A percentile compares a stretch with the other conserved stretches of the same genome.
Conservation (phyloP, 345 rosid species). For the Rhodamnia argentea region DNA sequence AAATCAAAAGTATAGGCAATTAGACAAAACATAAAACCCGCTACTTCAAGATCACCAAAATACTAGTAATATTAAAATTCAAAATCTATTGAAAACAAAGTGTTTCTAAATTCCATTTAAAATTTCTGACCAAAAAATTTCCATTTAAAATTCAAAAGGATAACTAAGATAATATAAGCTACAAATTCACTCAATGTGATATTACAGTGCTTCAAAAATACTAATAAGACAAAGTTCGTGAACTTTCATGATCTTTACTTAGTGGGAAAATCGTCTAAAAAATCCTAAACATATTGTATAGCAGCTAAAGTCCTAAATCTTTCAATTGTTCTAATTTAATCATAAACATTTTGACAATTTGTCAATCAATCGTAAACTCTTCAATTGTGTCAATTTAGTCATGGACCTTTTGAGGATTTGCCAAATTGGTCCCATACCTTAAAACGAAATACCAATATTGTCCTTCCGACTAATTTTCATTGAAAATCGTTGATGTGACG, state of each 20-base stretch:
- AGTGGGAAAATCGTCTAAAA: no score
- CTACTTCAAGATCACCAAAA: neutral
- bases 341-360: no score
- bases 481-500: no score
- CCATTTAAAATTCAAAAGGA: neutral
- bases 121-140: neutral
- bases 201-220: neutral
- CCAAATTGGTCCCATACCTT: no score
- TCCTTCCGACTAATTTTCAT: no score
- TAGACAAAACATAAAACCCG: neutral
- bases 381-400: no score
- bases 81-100: neutral
- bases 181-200: neutral
- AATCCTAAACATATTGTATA: no score
- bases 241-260: neutral
- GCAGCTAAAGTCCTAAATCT: no score
- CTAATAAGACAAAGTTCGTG: neutral
- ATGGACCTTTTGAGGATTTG: no score
- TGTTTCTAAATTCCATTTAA: neutral
- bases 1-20: neutral
- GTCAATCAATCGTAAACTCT: no score
- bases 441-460: no score
- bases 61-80: neutral
- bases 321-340: no score
- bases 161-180: neutral